Percentiles rank a stretch among this genome's conserved stretches.
Evolutionary conservation across 2,329 filamentous ascomycete species (phyloP).

Genomic region (Ophioceras dolichostomum): DNA sequence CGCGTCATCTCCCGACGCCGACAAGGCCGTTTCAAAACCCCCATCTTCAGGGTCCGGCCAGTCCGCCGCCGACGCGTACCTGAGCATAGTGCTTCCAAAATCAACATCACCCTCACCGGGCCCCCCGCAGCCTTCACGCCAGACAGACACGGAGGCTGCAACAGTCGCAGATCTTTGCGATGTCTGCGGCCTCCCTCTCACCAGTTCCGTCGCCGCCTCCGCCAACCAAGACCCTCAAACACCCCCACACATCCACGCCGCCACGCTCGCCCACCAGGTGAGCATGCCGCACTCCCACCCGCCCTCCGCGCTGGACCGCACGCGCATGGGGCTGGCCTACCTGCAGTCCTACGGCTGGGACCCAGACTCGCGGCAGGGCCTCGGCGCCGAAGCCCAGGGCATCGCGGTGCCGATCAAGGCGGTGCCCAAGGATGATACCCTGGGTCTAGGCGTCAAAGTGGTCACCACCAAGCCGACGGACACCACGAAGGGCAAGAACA

Average conservation of each 20-base stretch:
- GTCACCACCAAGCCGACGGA: conserved; percentile 21
- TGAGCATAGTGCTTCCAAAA: conserved; percentile 51
- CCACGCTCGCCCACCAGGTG: conserved; percentile 59
- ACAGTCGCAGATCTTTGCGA: conserved; percentile 29
- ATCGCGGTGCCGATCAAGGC: conserved; percentile 65
- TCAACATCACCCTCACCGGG: conserved; percentile 11
- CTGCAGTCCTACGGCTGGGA: conserved; percentile 62
- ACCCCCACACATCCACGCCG: conserved; percentile 31
- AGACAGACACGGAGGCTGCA: not conserved
- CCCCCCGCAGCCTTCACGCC: conserved; percentile 1
- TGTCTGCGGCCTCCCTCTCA: conserved; percentile 47
- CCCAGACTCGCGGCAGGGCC: conserved; percentile 56
- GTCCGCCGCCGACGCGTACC: conserved; percentile 46
- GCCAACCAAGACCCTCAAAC: not conserved
- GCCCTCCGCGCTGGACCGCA: conserved; percentile 59
- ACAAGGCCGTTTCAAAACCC: conserved; percentile 9
- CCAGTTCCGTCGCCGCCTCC: conserved; percentile 7
- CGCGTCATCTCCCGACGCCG: conserved; percentile 27
- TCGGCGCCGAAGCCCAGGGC: conserved; percentile 61
- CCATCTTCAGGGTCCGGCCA: conserved; percentile 10
- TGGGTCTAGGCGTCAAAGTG: conserved; percentile 53
- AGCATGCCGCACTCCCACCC: conserved; percentile 57
- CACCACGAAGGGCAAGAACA: conserved; percentile 14
- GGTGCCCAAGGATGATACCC: conserved; percentile 58
- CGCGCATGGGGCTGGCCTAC: conserved; percentile 55